A percentile compares a stretch with the other conserved stretches of the same genome.
These are phyloP conservation scores for Phyllosticta paracitricarpa DNA, from an alignment of 2,329 filamentous ascomycete species.

Conservation along the genomic window DNA sequence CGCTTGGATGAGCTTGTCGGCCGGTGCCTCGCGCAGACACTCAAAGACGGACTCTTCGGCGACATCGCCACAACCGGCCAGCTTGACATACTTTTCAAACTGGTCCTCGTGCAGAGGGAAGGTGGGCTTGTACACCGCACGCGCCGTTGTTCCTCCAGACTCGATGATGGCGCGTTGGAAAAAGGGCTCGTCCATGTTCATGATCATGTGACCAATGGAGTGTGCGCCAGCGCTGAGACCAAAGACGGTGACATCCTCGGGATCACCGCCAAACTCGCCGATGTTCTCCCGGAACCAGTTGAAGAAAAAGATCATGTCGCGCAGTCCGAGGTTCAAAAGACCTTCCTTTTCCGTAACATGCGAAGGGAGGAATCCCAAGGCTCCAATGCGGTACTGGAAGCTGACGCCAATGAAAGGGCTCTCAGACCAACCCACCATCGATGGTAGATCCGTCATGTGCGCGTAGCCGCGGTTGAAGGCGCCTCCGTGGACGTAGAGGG, in stretches of 20 bases:
- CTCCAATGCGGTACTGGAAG: constrained; percentile 17
- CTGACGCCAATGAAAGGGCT: constrained; percentile 45
- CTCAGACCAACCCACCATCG: constrained; percentile 46
- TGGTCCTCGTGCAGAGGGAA: constrained; percentile 34
- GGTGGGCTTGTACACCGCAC: constrained; percentile 34
- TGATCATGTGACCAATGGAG: constrained; percentile 56
- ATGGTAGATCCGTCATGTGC: constrained; percentile 47
- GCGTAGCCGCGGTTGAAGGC: constrained; percentile 40
- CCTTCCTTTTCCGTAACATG: constrained; percentile 23
- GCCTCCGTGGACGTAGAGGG: constrained; percentile 53
- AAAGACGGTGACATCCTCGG: constrained; percentile 16
- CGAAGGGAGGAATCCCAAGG: constrained; percentile 12
- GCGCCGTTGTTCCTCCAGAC: constrained; percentile 37
- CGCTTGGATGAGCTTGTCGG: constrained; percentile 27
- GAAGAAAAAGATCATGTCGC: constrained; percentile 21
- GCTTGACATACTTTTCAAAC: constrained; percentile 32
- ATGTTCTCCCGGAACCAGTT: constrained; percentile 38
- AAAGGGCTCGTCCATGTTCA: constrained; percentile 35
- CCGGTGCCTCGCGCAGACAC: constrained; percentile 33
- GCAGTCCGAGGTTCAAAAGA: constrained; percentile 16
- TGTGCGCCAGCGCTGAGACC: constrained; percentile 19
- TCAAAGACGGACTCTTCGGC: constrained; percentile 26
- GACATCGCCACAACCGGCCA: constrained; percentile 24
- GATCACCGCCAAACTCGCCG: constrained; percentile 19
- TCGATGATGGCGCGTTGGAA: constrained; percentile 40